Base-by-base conservation (phyloP, 2,329 filamentous ascomycete species). In the Furcasterigmium sp. region DNA sequence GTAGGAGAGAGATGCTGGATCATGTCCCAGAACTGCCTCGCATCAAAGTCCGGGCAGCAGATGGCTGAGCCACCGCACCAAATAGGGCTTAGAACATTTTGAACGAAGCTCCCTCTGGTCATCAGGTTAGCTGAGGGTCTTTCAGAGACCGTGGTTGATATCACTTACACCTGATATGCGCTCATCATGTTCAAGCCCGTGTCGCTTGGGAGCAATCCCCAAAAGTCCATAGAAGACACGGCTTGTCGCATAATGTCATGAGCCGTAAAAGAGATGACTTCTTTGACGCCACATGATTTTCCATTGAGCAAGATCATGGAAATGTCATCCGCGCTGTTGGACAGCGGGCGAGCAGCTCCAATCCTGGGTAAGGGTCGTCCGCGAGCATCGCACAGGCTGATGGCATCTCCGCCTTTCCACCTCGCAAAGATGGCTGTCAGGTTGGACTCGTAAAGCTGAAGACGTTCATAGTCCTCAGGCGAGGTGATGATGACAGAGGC, bases 1-100 rank as follows among this genome's bases (percentile, higher is more conserved):
- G 73, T 77, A 2, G 73, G 70, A 6, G 58, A 53, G 17, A 65
- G 59, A 29, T 65, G 60, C 44, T 76, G 64, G 4, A 75, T 64
- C 14, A 73, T 63, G 50, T 78, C 73, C 75, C 75, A 78, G 53
- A 79, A 78, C 11, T 74, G 59, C 49, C 67, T 72, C 3, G 74
- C 68, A 39, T 78, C 74, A 51, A 78, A 78, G 2, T 66, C 69
- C 13, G 68, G 56, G 46, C 75, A 78, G 54, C 75, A 77, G 18
- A 78, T 72, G 2, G 70, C 71, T 0, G 72, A 72, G 2, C 75
- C 75, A 3, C 72, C 72, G 1, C 74, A 72, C 42, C 78, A 67
- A 10, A 78, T 59, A 0, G 75, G 74, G 1, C 74, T 72, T 51
- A 78, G 73, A 3, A 79, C 64, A 51, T 77, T 78, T 29, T 75